Evolutionary conservation across 2,329 filamentous ascomycete genomes (phyloP).

Genomic region (Aspergillus alliaceus): DNA sequence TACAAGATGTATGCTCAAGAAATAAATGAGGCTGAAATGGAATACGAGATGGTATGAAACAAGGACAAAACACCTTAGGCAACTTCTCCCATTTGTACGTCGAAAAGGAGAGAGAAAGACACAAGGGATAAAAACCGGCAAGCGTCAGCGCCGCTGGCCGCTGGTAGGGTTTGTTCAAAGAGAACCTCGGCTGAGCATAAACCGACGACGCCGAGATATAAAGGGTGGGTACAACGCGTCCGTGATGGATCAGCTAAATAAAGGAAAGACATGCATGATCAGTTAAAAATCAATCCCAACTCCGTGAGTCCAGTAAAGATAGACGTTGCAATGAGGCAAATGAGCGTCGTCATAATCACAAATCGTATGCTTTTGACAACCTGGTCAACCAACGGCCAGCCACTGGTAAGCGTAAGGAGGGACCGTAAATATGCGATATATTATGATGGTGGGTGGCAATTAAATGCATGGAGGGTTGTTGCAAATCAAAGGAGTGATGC

Average conservation of each 20-base stretch:
- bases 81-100: not conserved
- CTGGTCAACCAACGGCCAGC: slow-evolving; percentile 29
- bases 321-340: slow-evolving; percentile 20
- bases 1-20: not conserved
- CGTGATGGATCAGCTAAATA: slow-evolving; percentile 8
- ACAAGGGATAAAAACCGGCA: slow-evolving; percentile 8
- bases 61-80: not conserved
- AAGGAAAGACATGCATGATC: slow-evolving; percentile 20
- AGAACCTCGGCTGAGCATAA: not conserved
- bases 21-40: not conserved
- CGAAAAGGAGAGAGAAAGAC: slow-evolving; percentile 1
- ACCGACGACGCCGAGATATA: slow-evolving; percentile 12
- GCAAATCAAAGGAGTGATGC: slow-evolving; percentile 5
- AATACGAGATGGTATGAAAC: slow-evolving; percentile 1
- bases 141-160: slow-evolving; percentile 19
- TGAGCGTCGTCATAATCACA: slow-evolving; percentile 25
- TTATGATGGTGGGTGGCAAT: slow-evolving; percentile 11
- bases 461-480: slow-evolving; percentile 5
- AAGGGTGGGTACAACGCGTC: slow-evolving; percentile 13
- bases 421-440: slow-evolving; percentile 23
- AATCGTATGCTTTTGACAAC: slow-evolving; percentile 29
- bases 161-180: slow-evolving; percentile 3
- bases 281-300: slow-evolving; percentile 19
- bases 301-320: slow-evolving; percentile 21
- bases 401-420: slow-evolving; percentile 25